Conservation (phyloP, 306 rosid species). For the Quercus glauca region DNA sequence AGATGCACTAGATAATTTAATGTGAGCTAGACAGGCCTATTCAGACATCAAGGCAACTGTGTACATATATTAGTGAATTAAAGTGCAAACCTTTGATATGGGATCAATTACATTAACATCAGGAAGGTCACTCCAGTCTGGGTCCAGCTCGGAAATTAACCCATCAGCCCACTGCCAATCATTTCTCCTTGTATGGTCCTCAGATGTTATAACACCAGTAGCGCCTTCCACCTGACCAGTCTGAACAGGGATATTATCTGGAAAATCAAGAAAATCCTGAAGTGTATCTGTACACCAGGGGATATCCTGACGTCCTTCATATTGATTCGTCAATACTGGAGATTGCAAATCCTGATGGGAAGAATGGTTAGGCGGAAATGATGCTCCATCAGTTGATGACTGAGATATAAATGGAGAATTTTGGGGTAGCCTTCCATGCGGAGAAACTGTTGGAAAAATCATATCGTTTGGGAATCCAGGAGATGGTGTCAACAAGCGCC, state of each 20-base stretch:
- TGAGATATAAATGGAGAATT: constrained; percentile 46
- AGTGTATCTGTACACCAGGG: constrained; percentile 67
- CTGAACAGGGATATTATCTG: constrained; percentile 52
- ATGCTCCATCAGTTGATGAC: constrained; percentile 33
- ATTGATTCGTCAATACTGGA: constrained; percentile 32
- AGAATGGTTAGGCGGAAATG: constrained; percentile 34
- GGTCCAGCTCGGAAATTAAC: constrained; percentile 64
- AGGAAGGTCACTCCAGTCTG: constrained; percentile 71
- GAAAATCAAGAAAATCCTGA: constrained; percentile 51
- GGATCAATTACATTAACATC: constrained; percentile 47
- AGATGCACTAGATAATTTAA: constrained; percentile 18
- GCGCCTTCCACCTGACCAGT: constrained; percentile 47
- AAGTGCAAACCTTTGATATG: constrained; percentile 54
- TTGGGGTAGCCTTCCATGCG: constrained; percentile 38
- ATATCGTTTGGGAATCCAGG: constrained; percentile 29
- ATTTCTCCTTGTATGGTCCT: constrained; percentile 44
- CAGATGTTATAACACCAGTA: constrained; percentile 39
- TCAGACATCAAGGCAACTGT: neutral
- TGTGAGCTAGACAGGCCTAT: neutral
- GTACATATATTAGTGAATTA: constrained; percentile 18
- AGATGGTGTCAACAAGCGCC: constrained; percentile 40
- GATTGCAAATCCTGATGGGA: constrained; percentile 42
- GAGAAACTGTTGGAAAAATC: constrained; percentile 30
- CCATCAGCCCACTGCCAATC: constrained; percentile 80
- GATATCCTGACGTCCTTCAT: constrained; percentile 40